A percentile compares a stretch with the other conserved stretches of the same genome.
phyloP scores from a whole-genome alignment of 2,329 filamentous ascomycete genomes.

The Colletotrichum caudatum region DNA sequence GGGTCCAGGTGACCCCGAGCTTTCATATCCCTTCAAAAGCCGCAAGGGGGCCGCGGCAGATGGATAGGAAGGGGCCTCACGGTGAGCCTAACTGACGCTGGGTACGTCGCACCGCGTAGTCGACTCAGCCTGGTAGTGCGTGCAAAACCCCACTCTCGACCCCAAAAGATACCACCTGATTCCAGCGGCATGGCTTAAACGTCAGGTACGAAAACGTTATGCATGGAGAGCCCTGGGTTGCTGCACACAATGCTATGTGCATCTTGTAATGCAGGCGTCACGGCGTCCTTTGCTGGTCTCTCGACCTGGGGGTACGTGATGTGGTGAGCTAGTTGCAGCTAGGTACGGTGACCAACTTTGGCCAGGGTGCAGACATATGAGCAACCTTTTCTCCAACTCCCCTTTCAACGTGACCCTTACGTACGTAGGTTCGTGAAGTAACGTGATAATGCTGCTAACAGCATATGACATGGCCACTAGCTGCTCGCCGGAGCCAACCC shows the following conservation, averaged over 20 bases:
- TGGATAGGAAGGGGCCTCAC: conserved; percentile 12
- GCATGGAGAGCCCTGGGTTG: conserved; percentile 11
- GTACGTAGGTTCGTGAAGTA: background rate
- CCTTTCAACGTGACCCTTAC: background rate
- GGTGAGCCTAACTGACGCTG: conserved; percentile 8
- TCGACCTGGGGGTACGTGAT: background rate
- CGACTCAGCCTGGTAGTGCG: conserved; percentile 1
- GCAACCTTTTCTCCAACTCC: background rate
- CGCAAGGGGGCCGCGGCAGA: background rate
- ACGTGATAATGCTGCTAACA: background rate
- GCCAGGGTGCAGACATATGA: background rate
- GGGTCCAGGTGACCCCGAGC: background rate
- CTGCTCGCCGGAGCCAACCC: conserved; percentile 4
- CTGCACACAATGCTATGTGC: conserved; percentile 9
- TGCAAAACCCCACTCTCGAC: conserved; percentile 8
- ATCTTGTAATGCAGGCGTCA: background rate
- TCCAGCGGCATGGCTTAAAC: conserved; percentile 21
- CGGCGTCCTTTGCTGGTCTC: background rate
- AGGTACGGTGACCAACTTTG: background rate
- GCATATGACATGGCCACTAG: background rate
- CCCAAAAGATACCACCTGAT: conserved; percentile 20
- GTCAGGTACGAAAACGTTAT: background rate
- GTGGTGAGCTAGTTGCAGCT: background rate
- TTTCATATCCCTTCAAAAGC: background rate
- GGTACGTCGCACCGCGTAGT: background rate